Conservation (phyloP, 495 filamentous ascomycete genomes). For the Clohesyomyces aquaticus region DNA sequence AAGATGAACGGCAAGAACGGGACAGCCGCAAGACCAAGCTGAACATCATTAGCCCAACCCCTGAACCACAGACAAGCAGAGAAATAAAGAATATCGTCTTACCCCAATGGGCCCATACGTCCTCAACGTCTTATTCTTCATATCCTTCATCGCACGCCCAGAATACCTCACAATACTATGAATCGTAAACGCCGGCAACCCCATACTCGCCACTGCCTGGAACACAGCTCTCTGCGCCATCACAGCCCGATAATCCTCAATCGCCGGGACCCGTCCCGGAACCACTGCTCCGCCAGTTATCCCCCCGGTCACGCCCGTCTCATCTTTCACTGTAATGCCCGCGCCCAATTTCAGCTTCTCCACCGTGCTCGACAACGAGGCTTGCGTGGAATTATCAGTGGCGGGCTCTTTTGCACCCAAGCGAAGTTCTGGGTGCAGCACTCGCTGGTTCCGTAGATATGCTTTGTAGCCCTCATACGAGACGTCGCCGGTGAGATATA, state of each 20-base stretch:
- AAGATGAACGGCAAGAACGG: conserved; percentile 89
- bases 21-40: conserved; percentile 82
- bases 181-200: conserved; percentile 91
- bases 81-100: conserved; percentile 40
- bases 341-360: conserved; percentile 11
- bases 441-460: conserved; percentile 76
- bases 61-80: not conserved
- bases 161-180: conserved; percentile 89
- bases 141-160: conserved; percentile 76
- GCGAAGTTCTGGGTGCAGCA: conserved; percentile 55
- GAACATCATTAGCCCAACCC: conserved; percentile 3
- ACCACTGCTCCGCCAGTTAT: conserved; percentile 40
- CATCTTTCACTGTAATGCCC: conserved; percentile 17
- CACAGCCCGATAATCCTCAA: conserved; percentile 88
- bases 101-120: conserved; percentile 89
- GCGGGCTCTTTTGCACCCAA: conserved; percentile 11
- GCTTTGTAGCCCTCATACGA: conserved; percentile 94
- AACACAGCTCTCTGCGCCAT: conserved; percentile 91
- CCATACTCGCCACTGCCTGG: conserved; percentile 90
- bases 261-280: conserved; percentile 65
- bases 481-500: conserved; percentile 89
- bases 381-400: conserved; percentile 11
- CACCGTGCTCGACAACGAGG: not conserved
- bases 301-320: conserved; percentile 16
- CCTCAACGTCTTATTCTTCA: conserved; percentile 71